Evolutionary conservation across 2,329 filamentous ascomycete species (phyloP).

Genomic region (Xylariaceae sp.): DNA sequence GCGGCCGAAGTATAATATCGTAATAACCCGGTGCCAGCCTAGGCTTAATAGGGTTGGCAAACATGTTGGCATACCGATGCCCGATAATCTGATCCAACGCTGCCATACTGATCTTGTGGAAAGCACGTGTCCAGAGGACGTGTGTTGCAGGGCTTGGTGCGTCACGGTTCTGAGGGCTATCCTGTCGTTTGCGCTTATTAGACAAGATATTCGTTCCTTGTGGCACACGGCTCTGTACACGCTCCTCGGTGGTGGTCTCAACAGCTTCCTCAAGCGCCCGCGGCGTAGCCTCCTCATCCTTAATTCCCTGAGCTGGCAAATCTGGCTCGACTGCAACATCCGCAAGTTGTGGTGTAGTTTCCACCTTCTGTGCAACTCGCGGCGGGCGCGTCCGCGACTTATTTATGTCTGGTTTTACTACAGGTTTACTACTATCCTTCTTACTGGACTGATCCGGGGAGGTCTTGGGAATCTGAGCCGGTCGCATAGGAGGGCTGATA

Average conservation of each 20-base stretch:
- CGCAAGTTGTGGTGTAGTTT: slow-evolving; percentile 49
- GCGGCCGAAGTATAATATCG: slow-evolving; percentile 74
- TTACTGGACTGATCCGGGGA: slow-evolving; percentile 41
- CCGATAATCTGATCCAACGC: slow-evolving; percentile 78
- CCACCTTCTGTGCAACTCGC: slow-evolving; percentile 44
- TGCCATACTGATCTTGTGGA: slow-evolving; percentile 73
- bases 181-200: slow-evolving; percentile 64
- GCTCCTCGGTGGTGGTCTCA: slow-evolving; percentile 63
- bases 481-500: slow-evolving; percentile 58
- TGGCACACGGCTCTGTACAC: slow-evolving; percentile 47
- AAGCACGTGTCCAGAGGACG: slow-evolving; percentile 77
- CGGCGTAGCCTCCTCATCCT: slow-evolving; percentile 65
- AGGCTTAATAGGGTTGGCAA: slow-evolving; percentile 76
- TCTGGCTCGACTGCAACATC: slow-evolving; percentile 54
- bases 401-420: slow-evolving; percentile 33
- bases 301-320: slow-evolving; percentile 53
- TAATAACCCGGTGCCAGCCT: slow-evolving; percentile 78
- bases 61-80: slow-evolving; percentile 80
- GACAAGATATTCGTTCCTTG: slow-evolving; percentile 44
- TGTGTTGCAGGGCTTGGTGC: slow-evolving; percentile 64
- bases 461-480: slow-evolving; percentile 45
- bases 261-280: slow-evolving; percentile 59
- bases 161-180: slow-evolving; percentile 53
- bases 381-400: slow-evolving; percentile 43
- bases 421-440: slow-evolving; percentile 44